Percentiles rank a stretch among this genome's conserved stretches.
These are phyloP conservation scores for Candida michaelii DNA, from an alignment of 805 yeast genomes.

Conservation along the genomic window DNA sequence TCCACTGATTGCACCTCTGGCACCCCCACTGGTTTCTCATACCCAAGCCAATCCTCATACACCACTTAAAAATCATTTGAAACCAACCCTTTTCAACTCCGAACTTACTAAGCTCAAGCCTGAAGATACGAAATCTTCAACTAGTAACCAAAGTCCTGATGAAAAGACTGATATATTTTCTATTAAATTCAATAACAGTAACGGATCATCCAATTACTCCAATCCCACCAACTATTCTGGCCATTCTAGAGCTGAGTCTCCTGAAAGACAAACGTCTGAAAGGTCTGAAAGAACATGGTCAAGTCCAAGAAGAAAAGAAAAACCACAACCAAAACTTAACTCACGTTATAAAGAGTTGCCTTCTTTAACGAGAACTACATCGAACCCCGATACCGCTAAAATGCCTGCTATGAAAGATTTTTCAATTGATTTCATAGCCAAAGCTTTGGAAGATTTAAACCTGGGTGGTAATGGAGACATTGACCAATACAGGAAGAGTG, in stretches of 20 bases:
- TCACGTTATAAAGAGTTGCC: conserved; percentile 32
- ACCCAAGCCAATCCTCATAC: too few relatives aligned
- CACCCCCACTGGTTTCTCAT: too few relatives aligned
- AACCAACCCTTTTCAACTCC: too few relatives aligned
- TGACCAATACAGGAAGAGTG: conserved; percentile 38
- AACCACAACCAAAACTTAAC: conserved; percentile 30
- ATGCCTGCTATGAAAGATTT: conserved; percentile 43
- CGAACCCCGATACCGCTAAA: conserved; percentile 12
- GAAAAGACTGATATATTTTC: conserved; percentile 19
- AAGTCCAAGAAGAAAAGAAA: conserved; percentile 39
- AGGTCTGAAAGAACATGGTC: conserved; percentile 35
- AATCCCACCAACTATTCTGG: conserved; percentile 35
- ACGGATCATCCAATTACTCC: conserved; percentile 30
- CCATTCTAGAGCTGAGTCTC: conserved; percentile 12
- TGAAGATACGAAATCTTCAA: conserved; percentile 18
- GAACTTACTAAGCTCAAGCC: conserved; percentile 9
- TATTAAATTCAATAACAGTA: conserved; percentile 14
- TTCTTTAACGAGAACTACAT: conserved; percentile 7
- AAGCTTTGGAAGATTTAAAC: conserved; percentile 45
- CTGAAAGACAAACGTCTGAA: conserved; percentile 12
- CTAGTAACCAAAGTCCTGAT: conserved; percentile 17
- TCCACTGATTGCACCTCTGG: too few relatives aligned
- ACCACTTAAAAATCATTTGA: too few relatives aligned
- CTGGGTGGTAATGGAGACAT: conserved; percentile 47
- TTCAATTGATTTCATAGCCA: conserved; percentile 46